phyloP scores from a whole-genome alignment of 352 stramenopile species.

The Globisporangium alternatum region DNA sequence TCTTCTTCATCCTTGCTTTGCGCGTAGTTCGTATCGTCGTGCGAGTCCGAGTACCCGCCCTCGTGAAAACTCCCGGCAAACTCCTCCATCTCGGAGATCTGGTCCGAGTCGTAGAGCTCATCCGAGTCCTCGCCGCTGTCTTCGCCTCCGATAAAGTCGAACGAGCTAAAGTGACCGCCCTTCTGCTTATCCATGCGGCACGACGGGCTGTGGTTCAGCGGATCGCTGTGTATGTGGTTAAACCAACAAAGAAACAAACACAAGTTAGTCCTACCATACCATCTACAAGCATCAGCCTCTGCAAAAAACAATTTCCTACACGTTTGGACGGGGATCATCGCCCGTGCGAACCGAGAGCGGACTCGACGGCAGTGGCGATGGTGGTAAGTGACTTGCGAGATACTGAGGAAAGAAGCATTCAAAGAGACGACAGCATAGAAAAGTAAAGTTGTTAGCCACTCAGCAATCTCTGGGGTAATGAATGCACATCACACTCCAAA shows the following conservation, averaged over 20 bases:
- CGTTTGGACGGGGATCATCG: conserved; percentile 39
- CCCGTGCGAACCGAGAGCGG: conserved; percentile 33
- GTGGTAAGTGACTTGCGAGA: conserved; percentile 41
- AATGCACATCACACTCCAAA: not conserved
- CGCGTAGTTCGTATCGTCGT: conserved; percentile 31
- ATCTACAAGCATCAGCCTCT: not conserved
- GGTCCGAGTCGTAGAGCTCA: conserved; percentile 68
- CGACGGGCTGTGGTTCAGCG: conserved; percentile 76
- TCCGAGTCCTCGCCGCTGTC: conserved; percentile 81
- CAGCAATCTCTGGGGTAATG: too few relatives aligned
- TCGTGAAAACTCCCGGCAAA: conserved; percentile 54
- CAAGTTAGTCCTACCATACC: not conserved
- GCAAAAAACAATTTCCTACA: conserved; percentile 23
- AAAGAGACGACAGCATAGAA: not conserved
- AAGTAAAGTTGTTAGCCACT: not conserved
- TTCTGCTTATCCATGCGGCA: conserved; percentile 46
- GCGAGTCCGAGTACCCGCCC: conserved; percentile 23
- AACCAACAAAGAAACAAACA: not conserved
- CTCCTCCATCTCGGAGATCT: conserved; percentile 72
- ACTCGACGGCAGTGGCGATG: conserved; percentile 31
- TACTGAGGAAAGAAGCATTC: conserved; percentile 26
- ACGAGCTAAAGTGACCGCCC: conserved; percentile 45
- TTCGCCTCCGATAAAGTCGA: conserved; percentile 81
- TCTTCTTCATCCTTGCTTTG: conserved; percentile 20
- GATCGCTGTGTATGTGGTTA: conserved; percentile 35